Evolutionary conservation across 352 stramenopile species (phyloP).

Genomic region (Detonula confervacea): DNA sequence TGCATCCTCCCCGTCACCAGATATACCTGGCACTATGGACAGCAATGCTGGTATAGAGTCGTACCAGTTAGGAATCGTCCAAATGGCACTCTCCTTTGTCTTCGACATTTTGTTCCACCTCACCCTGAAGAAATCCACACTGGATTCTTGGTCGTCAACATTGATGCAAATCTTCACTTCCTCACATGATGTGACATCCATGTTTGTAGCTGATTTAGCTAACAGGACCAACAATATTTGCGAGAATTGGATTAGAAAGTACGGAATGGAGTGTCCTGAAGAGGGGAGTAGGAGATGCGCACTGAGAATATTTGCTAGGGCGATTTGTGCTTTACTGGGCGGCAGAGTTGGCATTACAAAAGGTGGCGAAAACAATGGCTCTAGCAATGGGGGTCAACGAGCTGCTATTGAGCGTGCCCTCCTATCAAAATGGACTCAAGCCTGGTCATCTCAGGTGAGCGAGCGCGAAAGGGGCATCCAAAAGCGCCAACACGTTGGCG

Average conservation of each 20-base stretch:
- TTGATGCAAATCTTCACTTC: slow-evolving; percentile 69
- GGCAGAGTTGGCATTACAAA: too few species aligned
- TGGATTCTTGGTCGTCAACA: slow-evolving; percentile 75
- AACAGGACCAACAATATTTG: slow-evolving; percentile 68
- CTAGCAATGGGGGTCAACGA: too few species aligned
- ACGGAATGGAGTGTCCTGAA: slow-evolving; percentile 81
- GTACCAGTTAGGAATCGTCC: slow-evolving; percentile 59
- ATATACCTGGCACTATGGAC: slow-evolving; percentile 41
- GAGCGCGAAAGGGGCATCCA: slow-evolving; percentile 37
- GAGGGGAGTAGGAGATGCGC: slow-evolving; percentile 58
- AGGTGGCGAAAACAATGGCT: too few species aligned
- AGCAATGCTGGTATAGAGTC: slow-evolving; percentile 48
- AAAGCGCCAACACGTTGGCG: slow-evolving; percentile 26
- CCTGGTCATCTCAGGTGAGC: slow-evolving; percentile 67
- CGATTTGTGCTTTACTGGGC: slow-evolving; percentile 56
- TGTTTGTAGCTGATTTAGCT: slow-evolving; percentile 77
- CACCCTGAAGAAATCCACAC: slow-evolving; percentile 53
- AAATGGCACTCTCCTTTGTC: slow-evolving; percentile 79
- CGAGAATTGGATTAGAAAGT: slow-evolving; percentile 84
- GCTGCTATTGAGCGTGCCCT: slow-evolving; percentile 68
- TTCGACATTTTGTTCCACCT: slow-evolving; percentile 86
- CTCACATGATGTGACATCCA: slow-evolving; percentile 49
- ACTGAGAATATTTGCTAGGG: slow-evolving; percentile 69
- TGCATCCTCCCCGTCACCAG: slow-evolving; percentile 40
- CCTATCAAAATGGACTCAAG: slow-evolving; percentile 65